Evolutionary conservation across 148 eudicot species (phyloP), one percentile per base, ranked within the genome.

Genomic region (Amaranthus hypochondriacus): DNA sequence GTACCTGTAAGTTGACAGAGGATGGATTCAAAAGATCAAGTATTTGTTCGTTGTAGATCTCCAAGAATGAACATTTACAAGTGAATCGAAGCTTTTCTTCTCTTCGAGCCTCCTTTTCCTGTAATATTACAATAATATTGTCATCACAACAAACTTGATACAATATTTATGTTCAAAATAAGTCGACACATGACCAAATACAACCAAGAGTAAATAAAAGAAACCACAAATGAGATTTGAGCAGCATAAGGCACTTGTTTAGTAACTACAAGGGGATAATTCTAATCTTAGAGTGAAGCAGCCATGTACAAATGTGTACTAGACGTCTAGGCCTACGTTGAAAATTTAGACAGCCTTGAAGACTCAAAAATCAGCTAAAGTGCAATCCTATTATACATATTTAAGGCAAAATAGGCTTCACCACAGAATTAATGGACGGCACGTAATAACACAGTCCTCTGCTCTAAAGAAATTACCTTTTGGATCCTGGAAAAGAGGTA

Each of bases 1-100:
- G 60, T 83, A 87, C 98, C 89, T 95, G 98, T 85, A 95, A 84
- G 82, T 95, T 95, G 70, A 73, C 60, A 61, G 98, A 87, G 57
- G 92, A 74, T 56, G 98, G 97, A 73, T 95, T 91, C 72, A 95
- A 74, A 70, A 95, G 97, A 83, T 95, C 98, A 55, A 95, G 87
- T 75, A 95, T 95, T n/a, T 90, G 97, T 63, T 95, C 98, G 69
- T 95, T 95, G 80, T 95, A 95, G 48, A 95, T 95, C 82, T 95
- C 98, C 75, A 95, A 74, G 80, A 95, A 95, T 46, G 98, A 95
- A 79, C 98, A 95, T 89, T 86, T 95, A 81, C 98, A 92, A 18
- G 88, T 90, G 73, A 88, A 95, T 54, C 80, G 84, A 76, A 92
- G 55, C 79, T 90, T 95, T 80, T 95, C 98, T 74, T 92, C 98